phyloP scores from a whole-genome alignment of 2,329 filamentous ascomycete genomes.

The Paraphoma chrysanthemicola region DNA sequence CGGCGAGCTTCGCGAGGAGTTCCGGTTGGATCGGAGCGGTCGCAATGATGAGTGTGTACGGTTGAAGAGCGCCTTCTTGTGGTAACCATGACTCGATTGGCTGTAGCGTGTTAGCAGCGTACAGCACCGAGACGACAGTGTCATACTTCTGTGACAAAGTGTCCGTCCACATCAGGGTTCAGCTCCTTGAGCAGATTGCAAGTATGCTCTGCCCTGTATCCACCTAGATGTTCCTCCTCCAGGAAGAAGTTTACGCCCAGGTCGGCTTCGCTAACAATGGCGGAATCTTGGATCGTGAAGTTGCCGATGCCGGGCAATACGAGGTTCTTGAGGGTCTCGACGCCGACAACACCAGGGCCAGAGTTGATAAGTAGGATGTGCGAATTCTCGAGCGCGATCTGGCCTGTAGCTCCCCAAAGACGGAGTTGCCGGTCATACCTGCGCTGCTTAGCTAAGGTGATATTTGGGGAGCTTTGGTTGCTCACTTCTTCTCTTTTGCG shows the following conservation, averaged over 20 bases:
- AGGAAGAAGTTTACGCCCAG: conserved; percentile 98
- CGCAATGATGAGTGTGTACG: conserved; percentile 68
- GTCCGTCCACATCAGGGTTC: conserved; percentile 88
- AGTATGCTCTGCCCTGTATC: conserved; percentile 78
- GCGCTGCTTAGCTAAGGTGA: conserved; percentile 49
- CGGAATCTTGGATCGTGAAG: conserved; percentile 88
- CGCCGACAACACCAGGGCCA: conserved; percentile 82
- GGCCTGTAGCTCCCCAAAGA: conserved; percentile 91
- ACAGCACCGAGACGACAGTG: background rate
- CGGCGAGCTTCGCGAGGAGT: conserved; percentile 58
- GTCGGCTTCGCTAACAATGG: conserved; percentile 78
- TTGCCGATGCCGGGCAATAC: conserved; percentile 88
- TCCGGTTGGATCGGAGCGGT: conserved; percentile 64
- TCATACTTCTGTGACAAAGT: conserved; percentile 66
- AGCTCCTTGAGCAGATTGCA: conserved; percentile 81
- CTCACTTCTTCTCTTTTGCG: conserved; percentile 60
- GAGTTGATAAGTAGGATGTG: conserved; percentile 92
- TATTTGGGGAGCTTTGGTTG: conserved; percentile 2
- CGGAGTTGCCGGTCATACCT: conserved; percentile 91
- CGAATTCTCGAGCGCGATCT: conserved; percentile 87
- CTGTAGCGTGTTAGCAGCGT: conserved; percentile 35
- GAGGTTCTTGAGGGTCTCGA: conserved; percentile 96
- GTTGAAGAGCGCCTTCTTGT: conserved; percentile 49
- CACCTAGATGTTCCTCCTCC: conserved; percentile 77
- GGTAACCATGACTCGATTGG: conserved; percentile 54